Percentiles rank a stretch among this genome's conserved stretches.
These are phyloP conservation scores for Tulasnella sp. DNA, from an alignment of 768 basidiomycete species.

Conservation along the genomic window DNA sequence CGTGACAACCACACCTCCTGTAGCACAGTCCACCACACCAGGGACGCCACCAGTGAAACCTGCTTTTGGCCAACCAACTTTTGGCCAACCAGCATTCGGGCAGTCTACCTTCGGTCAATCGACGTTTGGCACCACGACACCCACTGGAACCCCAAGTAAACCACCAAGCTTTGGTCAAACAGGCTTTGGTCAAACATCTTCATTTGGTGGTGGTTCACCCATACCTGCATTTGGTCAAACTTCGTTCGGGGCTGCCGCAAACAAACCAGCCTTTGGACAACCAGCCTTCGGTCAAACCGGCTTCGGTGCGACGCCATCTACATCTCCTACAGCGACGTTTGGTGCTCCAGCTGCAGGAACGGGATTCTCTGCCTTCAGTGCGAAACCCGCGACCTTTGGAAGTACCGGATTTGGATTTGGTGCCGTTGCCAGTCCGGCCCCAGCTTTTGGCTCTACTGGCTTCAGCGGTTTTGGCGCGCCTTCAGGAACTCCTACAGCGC, in stretches of 20 bases:
- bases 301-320: constrained; percentile 7
- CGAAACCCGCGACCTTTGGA: not conserved
- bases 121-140: constrained; percentile 6
- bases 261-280: constrained; percentile 10
- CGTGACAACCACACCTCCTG: not conserved
- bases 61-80: not conserved
- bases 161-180: not conserved
- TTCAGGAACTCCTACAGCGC: not conserved
- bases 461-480: not conserved
- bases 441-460: not conserved
- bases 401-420: constrained; percentile 1
- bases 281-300: constrained; percentile 16
- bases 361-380: constrained; percentile 10
- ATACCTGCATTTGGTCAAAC: constrained; percentile 9
- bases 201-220: constrained; percentile 8
- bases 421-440: constrained; percentile 1
- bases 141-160: no score
- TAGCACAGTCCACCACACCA: not conserved
- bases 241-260: not conserved
- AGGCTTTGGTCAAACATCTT: not conserved
- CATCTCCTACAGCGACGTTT: not conserved
- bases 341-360: not conserved
- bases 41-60: not conserved
- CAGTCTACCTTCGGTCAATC: constrained; percentile 16
- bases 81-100: constrained; percentile 14